Evolutionary conservation across 1,284 basidiomycete species (phyloP), one percentile per base, ranked within the genome.

Genomic region (Leucoagaricus sp.): DNA sequence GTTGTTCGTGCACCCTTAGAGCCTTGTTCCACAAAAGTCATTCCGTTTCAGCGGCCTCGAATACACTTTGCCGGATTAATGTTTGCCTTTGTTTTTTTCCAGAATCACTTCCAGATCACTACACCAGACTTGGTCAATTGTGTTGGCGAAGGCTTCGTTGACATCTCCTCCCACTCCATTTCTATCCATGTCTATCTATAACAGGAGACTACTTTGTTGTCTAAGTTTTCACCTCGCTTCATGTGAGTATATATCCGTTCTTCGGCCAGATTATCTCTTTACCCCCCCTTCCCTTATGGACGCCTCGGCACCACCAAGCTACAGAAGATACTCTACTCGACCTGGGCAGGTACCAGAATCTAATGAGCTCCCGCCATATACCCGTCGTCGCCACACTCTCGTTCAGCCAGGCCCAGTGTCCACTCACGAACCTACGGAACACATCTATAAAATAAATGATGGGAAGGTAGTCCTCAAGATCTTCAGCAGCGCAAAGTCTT

Each of bases 321-420:
- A 80, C 69, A 72, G 74, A 68, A 73, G 77, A 69, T 73, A 70
- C 65, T 76, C 75, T 57, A 66, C 72, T 64, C 73, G 73, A 67
- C 71, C 69, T 71, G 78, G 75, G 74, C 77, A 64, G 75, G 75
- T 64, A 73, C 74, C 75, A 71, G 64, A 61, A 62, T 73, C 75
- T 71, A 71, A 63, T 59, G 76, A 78, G 58, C 74, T 79, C 51
- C 78, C 79, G 59, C 65, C 76, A 40, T 81, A 80, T 71, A 72
- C 75, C 65, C 75, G 36, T 10, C 12, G 8, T 38, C 36, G 76
- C 57, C 73, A 74, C 67, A 76, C 75, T 49, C 69, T 76, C 49
- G 65, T 31, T 19, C 68, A 72, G 13, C 60, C 68, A 57, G 60
- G 63, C 58, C 61, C 60, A 19, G 57, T 59, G 58, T 55, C 63